Base-by-base conservation (phyloP, 2,329 filamentous ascomycete species). In the Pezicula rhizophila region DNA sequence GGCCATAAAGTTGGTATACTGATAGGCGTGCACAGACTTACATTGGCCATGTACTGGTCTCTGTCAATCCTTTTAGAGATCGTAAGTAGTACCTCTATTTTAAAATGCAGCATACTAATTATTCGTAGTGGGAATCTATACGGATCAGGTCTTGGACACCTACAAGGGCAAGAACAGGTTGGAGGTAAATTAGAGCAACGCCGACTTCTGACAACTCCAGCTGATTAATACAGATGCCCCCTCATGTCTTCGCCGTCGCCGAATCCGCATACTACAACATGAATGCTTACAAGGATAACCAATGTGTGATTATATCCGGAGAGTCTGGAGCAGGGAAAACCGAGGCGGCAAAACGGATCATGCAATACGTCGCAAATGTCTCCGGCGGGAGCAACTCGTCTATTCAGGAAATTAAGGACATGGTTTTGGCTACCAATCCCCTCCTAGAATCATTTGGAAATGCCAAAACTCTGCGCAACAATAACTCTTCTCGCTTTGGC, bases 331-430 rank as follows among this genome's bases (percentile, higher is more conserved):
- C 93, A 31, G 93, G 93, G 67, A 99, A 99, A 77, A 99, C 93
- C 12, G 93, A 99, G 70, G 93, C 93, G 5, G 93, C 93, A 52
- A 97, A 99, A 78, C 86, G 92, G 61, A 87, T 99, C 63, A 99
- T 99, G 92, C 93, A 99, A 72, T 99, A 99, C 71, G 97, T 99
- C 68, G 93, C 93, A 57, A 97, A 85, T 66, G 92, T 97, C 8
- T 97, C 93, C 1, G 91, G 90, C 38, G 89, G 90, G 55, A 78
- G 67, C 56, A 63, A 66, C 49, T 62, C 63, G 35, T 89, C 91
- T 46, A 96, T 97, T 65, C 86, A 97, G 70, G 82, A 96, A 69
- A 95, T 93, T 68, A 99, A 97, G 76, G 91, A 99, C 71, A 99
- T 97, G 92, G 92, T 97, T 69, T 79, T 97, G 70, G 93, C 93